A percentile compares a stretch with the other conserved stretches of the same genome.
Evolutionary conservation across 2,329 filamentous ascomycete genomes (phyloP).

Genomic region (Thielaviopsis populi): DNA sequence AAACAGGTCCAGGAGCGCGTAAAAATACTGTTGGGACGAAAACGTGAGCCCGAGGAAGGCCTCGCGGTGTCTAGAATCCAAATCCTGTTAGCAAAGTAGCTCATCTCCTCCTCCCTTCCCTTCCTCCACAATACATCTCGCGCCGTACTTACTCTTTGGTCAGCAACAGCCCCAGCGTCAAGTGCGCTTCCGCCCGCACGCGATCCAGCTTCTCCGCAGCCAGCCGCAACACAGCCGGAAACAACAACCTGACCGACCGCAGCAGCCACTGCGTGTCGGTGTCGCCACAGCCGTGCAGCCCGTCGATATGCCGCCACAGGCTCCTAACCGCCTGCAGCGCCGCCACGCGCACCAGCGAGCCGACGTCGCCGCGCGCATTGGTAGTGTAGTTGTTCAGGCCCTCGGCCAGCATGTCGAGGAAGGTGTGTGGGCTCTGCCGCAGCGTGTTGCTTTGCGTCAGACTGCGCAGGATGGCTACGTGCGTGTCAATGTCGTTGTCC

Average conservation of each 20-base stretch:
- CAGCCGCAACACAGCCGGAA: constrained; percentile 46
- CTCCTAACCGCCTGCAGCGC: constrained; percentile 62
- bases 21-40: constrained; percentile 47
- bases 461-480: constrained; percentile 40
- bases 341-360: constrained; percentile 69
- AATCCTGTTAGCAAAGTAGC: constrained; percentile 21
- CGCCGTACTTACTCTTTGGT: constrained; percentile 29
- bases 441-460: constrained; percentile 35
- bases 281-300: constrained; percentile 14
- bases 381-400: constrained; percentile 82
- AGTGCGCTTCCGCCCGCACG: constrained; percentile 54
- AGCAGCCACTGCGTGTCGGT: constrained; percentile 18
- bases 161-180: constrained; percentile 34
- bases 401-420: constrained; percentile 34
- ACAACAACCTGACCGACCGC: constrained; percentile 27
- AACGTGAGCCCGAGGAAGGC: constrained; percentile 30
- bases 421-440: constrained; percentile 26
- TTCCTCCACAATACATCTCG: no score
- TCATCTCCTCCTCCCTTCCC: no score
- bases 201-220: constrained; percentile 83
- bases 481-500: constrained; percentile 36
- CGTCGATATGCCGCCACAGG: constrained; percentile 33
- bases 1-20: constrained; percentile 35
- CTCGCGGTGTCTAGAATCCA: constrained; percentile 23
- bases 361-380: constrained; percentile 76